phyloP scores from a whole-genome alignment of 441 rosid genomes.

The Macaranga tanarius region DNA sequence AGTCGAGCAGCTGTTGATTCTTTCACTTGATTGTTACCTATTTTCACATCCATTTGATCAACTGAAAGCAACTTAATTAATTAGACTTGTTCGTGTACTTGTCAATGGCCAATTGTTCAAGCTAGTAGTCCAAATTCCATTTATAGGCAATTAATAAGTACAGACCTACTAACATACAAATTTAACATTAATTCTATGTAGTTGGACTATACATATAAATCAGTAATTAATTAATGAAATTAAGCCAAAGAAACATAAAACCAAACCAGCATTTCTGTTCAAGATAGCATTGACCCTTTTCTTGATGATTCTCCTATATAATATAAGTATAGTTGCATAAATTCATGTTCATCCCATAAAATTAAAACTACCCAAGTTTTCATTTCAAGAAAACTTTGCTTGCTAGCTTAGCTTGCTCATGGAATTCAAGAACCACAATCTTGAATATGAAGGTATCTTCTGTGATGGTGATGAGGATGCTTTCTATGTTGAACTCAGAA shows the following conservation, averaged over 20 bases:
- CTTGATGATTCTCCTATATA: not conserved
- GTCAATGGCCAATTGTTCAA: not conserved
- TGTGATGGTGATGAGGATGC: constrained; percentile 32
- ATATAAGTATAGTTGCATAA: not conserved
- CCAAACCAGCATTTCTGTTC: constrained; percentile 9
- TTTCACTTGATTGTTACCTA: constrained; percentile 14
- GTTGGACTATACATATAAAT: constrained; percentile 11
- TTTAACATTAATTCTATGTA: constrained; percentile 25
- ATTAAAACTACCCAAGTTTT: constrained; percentile 1
- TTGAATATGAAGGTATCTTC: constrained; percentile 3
- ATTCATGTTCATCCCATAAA: not conserved
- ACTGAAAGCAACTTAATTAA: constrained; percentile 6
- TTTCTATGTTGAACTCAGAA: constrained; percentile 42
- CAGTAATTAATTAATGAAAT: constrained; percentile 2
- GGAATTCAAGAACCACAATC: constrained; percentile 20
- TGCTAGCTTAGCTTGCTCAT: constrained; percentile 6
- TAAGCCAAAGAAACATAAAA: not conserved
- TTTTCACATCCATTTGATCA: constrained; percentile 3
- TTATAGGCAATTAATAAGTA: not conserved
- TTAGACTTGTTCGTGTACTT: not conserved
- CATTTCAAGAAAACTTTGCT: constrained; percentile 5
- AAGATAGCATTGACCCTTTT: constrained; percentile 23
- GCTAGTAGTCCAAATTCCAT: too few relatives aligned
- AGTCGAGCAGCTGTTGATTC: constrained; percentile 26
- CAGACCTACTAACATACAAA: not conserved